Evolutionary conservation across 345 rosid species (phyloP).

Genomic region (Hibiscus mutabilis): DNA sequence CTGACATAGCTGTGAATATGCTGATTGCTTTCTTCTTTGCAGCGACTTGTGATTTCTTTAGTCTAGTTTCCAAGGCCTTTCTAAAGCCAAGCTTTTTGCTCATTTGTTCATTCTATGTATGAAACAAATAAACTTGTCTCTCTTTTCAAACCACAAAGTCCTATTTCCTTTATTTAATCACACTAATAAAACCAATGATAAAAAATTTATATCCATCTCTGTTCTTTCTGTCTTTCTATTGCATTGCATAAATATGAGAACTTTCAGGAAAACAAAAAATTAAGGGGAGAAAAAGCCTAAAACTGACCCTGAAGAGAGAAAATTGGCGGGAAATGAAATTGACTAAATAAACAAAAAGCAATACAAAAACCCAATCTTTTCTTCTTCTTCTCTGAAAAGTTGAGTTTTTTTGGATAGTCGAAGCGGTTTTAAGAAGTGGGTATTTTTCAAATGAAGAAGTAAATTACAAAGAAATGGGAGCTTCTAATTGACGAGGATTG

Average conservation of each 20-base stretch:
- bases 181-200: constrained; percentile 9
- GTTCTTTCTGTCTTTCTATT: neutral
- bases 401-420: neutral
- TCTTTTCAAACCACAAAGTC: constrained; percentile 10
- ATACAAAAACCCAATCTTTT: neutral
- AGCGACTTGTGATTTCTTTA: constrained; percentile 20
- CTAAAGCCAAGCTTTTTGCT: constrained; percentile 31
- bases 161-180: constrained; percentile 19
- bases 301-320: constrained; percentile 6
- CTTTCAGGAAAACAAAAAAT: constrained; percentile 17
- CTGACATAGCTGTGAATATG: constrained; percentile 58
- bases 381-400: neutral
- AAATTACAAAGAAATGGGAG: constrained; percentile 1
- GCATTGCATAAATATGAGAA: neutral
- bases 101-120: constrained; percentile 28
- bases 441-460: neutral
- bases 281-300: neutral
- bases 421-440: neutral
- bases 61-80: constrained; percentile 30
- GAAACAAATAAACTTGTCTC: neutral
- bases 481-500: constrained; percentile 9
- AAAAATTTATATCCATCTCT: neutral
- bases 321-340: constrained; percentile 5
- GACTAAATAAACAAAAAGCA: constrained; percentile 5
- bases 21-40: constrained; percentile 35